Base-by-base conservation (phyloP, 2,329 filamentous ascomycete genomes). In the Celoporthe dispersa region DNA sequence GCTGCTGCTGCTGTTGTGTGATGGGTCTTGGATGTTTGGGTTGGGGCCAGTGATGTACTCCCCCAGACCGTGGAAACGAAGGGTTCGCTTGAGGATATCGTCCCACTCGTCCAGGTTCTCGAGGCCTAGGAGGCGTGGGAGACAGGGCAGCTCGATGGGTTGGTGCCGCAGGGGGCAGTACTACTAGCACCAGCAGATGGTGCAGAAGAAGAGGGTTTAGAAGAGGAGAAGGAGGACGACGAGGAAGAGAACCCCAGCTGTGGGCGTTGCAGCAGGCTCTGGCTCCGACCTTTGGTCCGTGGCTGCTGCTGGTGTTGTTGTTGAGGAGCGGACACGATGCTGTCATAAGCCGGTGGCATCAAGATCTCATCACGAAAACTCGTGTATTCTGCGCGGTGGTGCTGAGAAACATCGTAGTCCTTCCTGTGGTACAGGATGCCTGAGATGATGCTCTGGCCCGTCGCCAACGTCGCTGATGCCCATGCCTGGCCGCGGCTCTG, bases 71-170 rank as follows among this genome's bases (percentile, higher is more conserved):
- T 71, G 65, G 2, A 71, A 55, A 9, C 70, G 65, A 2, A 71
- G 61, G 5, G 68, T 68, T 11, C 70, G 69, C 35, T 65, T 63
- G 25, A 71, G 65, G 6, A 71, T 67, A 28, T 71, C 70, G 28
- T 71, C 68, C 70, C 70, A 71, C 57, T 71, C 70, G 33, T 71
- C 70, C 7, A 71, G 65, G 25, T 71, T 71, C 65, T 71, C 70
- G 51, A 70, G 57, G 1, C 70, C 70, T 11, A 71, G 62, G 3
- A 71, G 61, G 19, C 70, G 44, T 1, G 70, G 70, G 14, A 71
- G 41, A 11, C 65, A 65, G 25, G 70, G 70, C 12, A 71, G 48
- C 14, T 68, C 44, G 19, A 71, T 37, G 41, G 68, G 22, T 4
- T 62, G 64, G 3, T 68, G 62, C 8, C 70, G 65, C 19, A 51